Evolutionary conservation across 2,329 filamentous ascomycete genomes (phyloP).

Genomic region (Fusarium lateritium): DNA sequence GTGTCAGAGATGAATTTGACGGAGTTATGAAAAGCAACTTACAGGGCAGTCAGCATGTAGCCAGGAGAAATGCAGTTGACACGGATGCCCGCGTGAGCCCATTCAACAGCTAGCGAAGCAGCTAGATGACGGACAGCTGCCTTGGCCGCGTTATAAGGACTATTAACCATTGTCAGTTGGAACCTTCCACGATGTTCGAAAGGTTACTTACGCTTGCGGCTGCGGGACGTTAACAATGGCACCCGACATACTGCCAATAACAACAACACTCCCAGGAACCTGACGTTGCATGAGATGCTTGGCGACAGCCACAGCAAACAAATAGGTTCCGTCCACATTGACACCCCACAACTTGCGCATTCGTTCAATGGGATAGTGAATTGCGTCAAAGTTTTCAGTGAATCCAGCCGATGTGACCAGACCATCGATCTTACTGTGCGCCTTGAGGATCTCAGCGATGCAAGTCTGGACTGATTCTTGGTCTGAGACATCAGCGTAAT

Average conservation of each 20-base stretch:
- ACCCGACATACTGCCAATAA: conserved; percentile 96
- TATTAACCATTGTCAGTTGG: conserved; percentile 39
- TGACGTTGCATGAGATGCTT: conserved; percentile 90
- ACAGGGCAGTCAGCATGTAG: conserved; percentile 96
- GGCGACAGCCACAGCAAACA: conserved; percentile 86
- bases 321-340: conserved; percentile 92
- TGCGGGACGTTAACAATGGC: conserved; percentile 95
- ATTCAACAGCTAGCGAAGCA: conserved; percentile 90
- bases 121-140: conserved; percentile 92
- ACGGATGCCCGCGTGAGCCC: conserved; percentile 87
- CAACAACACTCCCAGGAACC: conserved; percentile 85
- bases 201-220: conserved; percentile 76
- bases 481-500: conserved; percentile 90
- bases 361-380: conserved; percentile 89
- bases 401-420: conserved; percentile 97
- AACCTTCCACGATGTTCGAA: accelerated
- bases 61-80: conserved; percentile 96
- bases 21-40: conserved; percentile 56
- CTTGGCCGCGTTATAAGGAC: conserved; percentile 92
- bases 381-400: conserved; percentile 93
- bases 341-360: conserved; percentile 94
- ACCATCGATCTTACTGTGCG: conserved; percentile 86
- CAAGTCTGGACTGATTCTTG: conserved; percentile 82
- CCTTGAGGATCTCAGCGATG: conserved; percentile 69
- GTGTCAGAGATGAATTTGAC: conserved; percentile 1